Evolutionary conservation across 192 early-diverging fungal genomes (phyloP).

Genomic region (Entomortierella lignicola): DNA sequence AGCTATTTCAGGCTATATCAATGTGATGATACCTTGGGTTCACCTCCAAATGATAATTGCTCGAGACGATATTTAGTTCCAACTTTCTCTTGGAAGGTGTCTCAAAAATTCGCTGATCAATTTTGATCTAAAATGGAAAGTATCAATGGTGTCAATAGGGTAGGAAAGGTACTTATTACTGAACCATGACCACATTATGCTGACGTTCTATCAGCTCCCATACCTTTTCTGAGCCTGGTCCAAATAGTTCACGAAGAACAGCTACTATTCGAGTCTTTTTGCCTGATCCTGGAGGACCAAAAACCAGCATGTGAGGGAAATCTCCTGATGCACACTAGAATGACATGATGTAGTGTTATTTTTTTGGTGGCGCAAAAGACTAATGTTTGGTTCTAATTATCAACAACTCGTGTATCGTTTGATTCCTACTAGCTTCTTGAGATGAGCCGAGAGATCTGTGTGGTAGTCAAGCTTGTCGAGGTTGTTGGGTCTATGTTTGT

Average conservation of each 20-base stretch:
- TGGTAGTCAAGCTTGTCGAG: slow-evolving; percentile 91
- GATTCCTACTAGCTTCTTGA: slow-evolving; percentile 75
- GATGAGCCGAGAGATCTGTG: slow-evolving; percentile 74
- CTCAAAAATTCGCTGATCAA: slow-evolving; percentile 85
- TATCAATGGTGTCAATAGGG: background rate
- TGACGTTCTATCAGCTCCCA: too few relatives aligned
- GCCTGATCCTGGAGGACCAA: slow-evolving; percentile 96
- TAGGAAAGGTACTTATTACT: too few relatives aligned
- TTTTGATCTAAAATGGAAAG: slow-evolving; percentile 85
- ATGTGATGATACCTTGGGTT: slow-evolving; percentile 80
- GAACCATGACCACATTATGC: too few relatives aligned
- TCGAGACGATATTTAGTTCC: slow-evolving; percentile 87
- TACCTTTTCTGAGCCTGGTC: slow-evolving; percentile 90
- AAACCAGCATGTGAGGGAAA: slow-evolving; percentile 95
- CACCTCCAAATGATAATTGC: slow-evolving; percentile 97
- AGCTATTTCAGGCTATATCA: background rate
- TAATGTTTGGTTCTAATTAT: too few relatives aligned
- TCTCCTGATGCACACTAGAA: slow-evolving; percentile 74
- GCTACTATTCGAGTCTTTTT: slow-evolving; percentile 96
- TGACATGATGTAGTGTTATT: slow-evolving; percentile 5
- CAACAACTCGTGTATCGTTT: too few relatives aligned
- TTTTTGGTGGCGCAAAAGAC: background rate
- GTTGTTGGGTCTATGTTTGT: slow-evolving; percentile 89
- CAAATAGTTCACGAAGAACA: slow-evolving; percentile 89
- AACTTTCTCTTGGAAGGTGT: slow-evolving; percentile 90